Evolutionary conservation across 306 rosid genomes (phyloP).

Genomic region (Pachyrhizus erosus): DNA sequence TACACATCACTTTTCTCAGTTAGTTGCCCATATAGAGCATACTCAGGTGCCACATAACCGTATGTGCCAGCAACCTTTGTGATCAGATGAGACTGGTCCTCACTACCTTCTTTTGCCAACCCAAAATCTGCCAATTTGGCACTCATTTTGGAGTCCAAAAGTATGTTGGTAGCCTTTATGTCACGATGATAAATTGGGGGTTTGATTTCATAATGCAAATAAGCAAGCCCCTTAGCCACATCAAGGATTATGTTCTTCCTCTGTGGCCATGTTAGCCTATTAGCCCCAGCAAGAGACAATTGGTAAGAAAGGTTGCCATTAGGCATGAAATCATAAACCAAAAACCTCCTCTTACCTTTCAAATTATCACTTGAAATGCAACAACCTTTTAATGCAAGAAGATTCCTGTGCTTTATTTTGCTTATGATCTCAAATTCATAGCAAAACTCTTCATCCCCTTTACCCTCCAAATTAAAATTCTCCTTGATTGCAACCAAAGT

Average conservation of each 20-base stretch:
- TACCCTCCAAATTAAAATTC: slow-evolving; percentile 57
- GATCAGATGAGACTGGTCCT: slow-evolving; percentile 69
- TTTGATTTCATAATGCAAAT: slow-evolving; percentile 76
- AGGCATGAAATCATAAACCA: slow-evolving; percentile 83
- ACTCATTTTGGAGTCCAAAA: slow-evolving; percentile 69
- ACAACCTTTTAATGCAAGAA: slow-evolving; percentile 76
- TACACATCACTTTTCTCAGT: slow-evolving; percentile 87
- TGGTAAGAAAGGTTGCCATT: slow-evolving; percentile 72
- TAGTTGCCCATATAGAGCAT: slow-evolving; percentile 78
- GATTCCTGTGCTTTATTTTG: slow-evolving; percentile 82
- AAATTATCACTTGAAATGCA: slow-evolving; percentile 69
- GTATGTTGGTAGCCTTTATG: slow-evolving; percentile 77
- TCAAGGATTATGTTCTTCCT: slow-evolving; percentile 77
- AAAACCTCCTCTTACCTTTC: slow-evolving; percentile 69
- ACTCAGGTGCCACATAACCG: slow-evolving; percentile 86
- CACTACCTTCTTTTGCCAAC: slow-evolving; percentile 69
- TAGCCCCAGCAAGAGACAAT: slow-evolving; percentile 46
- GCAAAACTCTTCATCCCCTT: slow-evolving; percentile 80
- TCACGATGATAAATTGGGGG: slow-evolving; percentile 88
- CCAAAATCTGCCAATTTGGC: slow-evolving; percentile 85
- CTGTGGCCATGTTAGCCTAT: slow-evolving; percentile 76
- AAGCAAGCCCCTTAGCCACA: slow-evolving; percentile 82
- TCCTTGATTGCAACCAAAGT: slow-evolving; percentile 73
- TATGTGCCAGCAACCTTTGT: slow-evolving; percentile 87
- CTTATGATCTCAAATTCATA: slow-evolving; percentile 84